Evolutionary conservation across 306 rosid species (phyloP).

Genomic region (Quercus robur): DNA sequence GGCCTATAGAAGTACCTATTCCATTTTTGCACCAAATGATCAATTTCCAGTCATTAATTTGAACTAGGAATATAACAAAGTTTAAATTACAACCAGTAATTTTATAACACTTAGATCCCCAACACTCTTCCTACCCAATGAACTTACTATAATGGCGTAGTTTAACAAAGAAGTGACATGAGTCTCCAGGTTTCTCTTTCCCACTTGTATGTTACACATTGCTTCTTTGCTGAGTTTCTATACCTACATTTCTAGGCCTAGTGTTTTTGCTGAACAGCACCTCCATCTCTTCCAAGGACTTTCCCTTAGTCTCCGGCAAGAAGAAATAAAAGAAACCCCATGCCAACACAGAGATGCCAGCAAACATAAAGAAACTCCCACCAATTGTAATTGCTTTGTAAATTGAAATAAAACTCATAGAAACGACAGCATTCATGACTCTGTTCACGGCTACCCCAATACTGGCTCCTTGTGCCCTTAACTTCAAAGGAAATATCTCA

Average conservation of each 20-base stretch:
- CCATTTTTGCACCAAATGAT: too few species aligned
- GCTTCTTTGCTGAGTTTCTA: not conserved
- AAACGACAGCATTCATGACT: conserved; percentile 54
- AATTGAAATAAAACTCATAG: conserved; percentile 66
- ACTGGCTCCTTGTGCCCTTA: conserved; percentile 71
- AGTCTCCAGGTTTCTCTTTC: not conserved
- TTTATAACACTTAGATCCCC: not conserved
- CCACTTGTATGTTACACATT: not conserved
- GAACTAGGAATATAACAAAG: too few species aligned
- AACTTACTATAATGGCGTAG: not conserved
- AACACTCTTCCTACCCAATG: not conserved
- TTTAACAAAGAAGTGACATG: not conserved
- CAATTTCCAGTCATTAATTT: too few species aligned
- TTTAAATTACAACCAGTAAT: too few species aligned
- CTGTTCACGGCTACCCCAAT: conserved; percentile 82
- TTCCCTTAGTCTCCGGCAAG: conserved; percentile 79
- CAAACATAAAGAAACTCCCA: conserved; percentile 76
- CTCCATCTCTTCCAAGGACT: conserved; percentile 77
- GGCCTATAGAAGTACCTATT: too few species aligned
- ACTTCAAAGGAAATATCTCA: conserved; percentile 73
- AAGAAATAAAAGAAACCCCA: conserved; percentile 61
- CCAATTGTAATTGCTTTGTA: conserved; percentile 75
- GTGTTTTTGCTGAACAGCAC: conserved; percentile 38
- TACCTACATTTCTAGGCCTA: not conserved
- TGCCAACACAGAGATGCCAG: conserved; percentile 58